These are phyloP conservation scores for Rossbeevera mucosa DNA, from an alignment of 768 basidiomycete species.

Conservation along the genomic window DNA sequence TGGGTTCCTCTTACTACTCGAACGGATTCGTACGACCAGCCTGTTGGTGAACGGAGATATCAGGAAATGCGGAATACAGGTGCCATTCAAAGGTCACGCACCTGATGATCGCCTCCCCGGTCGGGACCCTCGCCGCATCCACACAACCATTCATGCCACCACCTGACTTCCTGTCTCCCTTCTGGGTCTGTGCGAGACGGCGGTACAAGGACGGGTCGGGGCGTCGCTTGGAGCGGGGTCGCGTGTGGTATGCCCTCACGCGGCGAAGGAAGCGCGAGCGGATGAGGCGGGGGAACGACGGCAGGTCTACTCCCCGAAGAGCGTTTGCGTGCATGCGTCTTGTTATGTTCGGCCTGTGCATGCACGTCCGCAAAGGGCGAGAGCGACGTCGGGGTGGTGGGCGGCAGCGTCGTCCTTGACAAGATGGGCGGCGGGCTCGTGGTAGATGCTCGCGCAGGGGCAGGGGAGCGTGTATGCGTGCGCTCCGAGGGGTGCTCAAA, in stretches of 20 bases:
- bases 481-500: conserved; percentile 33
- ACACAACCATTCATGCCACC: conserved; percentile 89
- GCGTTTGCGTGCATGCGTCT: background rate
- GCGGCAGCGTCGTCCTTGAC: background rate
- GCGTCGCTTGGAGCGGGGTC: conserved; percentile 35
- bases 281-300: conserved; percentile 44
- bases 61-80: background rate
- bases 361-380: conserved; percentile 39
- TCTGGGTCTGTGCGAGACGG: conserved; percentile 19
- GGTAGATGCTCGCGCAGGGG: background rate
- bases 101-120: conserved; percentile 70
- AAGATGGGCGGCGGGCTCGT: conserved; percentile 1
- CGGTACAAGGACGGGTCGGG: conserved; percentile 27
- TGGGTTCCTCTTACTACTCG: conserved; percentile 30
- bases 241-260: conserved; percentile 33
- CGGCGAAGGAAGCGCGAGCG: conserved; percentile 55
- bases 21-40: conserved; percentile 71
- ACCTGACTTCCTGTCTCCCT: conserved; percentile 42
- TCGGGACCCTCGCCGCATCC: conserved; percentile 74
- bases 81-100: conserved; percentile 26
- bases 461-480: background rate
- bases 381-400: conserved; percentile 7
- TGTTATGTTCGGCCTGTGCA: conserved; percentile 1
- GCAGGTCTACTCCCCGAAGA: conserved; percentile 8
- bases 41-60: conserved; percentile 31